These are phyloP conservation scores for Coprinellus aureogranulatus DNA, from an alignment of 768 basidiomycete genomes.

Conservation along the genomic window DNA sequence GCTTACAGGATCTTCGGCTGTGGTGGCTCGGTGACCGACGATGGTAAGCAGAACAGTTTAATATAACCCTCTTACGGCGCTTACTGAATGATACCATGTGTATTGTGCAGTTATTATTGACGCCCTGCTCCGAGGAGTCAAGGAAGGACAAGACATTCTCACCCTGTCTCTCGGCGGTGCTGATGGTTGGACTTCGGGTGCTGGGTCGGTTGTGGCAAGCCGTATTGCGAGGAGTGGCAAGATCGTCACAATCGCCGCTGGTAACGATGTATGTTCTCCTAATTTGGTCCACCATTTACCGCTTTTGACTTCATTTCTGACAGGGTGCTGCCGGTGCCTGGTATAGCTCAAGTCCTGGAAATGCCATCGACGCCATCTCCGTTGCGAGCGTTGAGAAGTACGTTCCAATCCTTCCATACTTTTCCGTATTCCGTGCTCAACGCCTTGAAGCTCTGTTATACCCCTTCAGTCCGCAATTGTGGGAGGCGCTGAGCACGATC, in stretches of 20 bases:
- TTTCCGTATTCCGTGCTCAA: not conserved
- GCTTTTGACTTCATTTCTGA: not conserved
- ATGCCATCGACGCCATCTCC: constrained; percentile 54
- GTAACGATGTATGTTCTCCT: constrained; percentile 26
- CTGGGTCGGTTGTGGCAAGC: constrained; percentile 26
- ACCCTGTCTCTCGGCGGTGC: constrained; percentile 49
- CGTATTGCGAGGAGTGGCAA: constrained; percentile 44
- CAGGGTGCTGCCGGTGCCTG: constrained; percentile 58
- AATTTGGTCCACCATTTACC: not conserved
- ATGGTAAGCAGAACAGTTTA: constrained; percentile 47
- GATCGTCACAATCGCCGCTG: constrained; percentile 49
- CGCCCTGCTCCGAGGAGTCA: constrained; percentile 33
- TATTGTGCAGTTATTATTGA: constrained; percentile 31
- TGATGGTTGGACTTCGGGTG: constrained; percentile 38
- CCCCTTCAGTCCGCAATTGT: constrained; percentile 52
- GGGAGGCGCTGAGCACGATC: constrained; percentile 37
- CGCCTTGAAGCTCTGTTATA: constrained; percentile 32
- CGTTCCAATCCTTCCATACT: constrained; percentile 5
- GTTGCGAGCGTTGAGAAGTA: constrained; percentile 58
- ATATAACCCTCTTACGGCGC: not conserved
- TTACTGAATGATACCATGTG: not conserved
- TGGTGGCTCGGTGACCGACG: constrained; percentile 44
- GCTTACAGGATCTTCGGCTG: constrained; percentile 65
- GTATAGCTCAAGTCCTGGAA: constrained; percentile 54
- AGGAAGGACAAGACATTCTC: constrained; percentile 49